Base-by-base conservation (phyloP, 2,329 filamentous ascomycete genomes). In the Aspergillus sojae region DNA sequence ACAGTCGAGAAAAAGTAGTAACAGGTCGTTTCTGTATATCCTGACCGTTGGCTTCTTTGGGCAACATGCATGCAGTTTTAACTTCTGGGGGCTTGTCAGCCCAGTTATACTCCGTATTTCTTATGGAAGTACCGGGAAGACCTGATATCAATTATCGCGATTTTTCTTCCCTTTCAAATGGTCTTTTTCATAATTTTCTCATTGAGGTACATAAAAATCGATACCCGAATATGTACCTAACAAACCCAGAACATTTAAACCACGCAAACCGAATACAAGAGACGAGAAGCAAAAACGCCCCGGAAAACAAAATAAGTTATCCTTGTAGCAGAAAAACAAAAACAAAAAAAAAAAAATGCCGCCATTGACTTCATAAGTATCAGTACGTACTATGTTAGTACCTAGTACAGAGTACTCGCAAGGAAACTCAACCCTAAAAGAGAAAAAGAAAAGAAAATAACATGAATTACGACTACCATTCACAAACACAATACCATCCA, bases 1-100 rank as follows among this genome's bases (percentile, higher is more conserved):
- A 36, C 52, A 14, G 30, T 39, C 10, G n/a, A 30, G 21, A 39
- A 36, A 39, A 36, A 30, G 7, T 6, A 26, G 23, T 14, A 14
- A 52, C 48, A 52, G 26, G 10, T 19, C 30, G 28, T 19, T 41
- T 52, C 28, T 32, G 28, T 32, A 52, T 39, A 54, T 21, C 41
- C 19, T 53, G 55, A 63, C 57, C 57, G 50, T 56, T 63, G 53
- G 59, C 63, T 61, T 62, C 23, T 65, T 65, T 30, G 60, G 63
- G 63, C 63, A 32, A 59, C 41, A 43, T 65, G 63, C 63, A 64
- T 54, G 19, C 36, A 41, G 26, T 55, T 41, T 55, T 55, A 55
- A 55, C 52, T 39, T 55, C 52, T 26, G n/a, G 7, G 32, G 30
- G 32, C 52, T 55, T 55, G 32, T 26, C 50, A 32, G 23, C 28